Evolutionary conservation across 352 stramenopile genomes (phyloP).

Genomic region (Blastocystis hominis): DNA sequence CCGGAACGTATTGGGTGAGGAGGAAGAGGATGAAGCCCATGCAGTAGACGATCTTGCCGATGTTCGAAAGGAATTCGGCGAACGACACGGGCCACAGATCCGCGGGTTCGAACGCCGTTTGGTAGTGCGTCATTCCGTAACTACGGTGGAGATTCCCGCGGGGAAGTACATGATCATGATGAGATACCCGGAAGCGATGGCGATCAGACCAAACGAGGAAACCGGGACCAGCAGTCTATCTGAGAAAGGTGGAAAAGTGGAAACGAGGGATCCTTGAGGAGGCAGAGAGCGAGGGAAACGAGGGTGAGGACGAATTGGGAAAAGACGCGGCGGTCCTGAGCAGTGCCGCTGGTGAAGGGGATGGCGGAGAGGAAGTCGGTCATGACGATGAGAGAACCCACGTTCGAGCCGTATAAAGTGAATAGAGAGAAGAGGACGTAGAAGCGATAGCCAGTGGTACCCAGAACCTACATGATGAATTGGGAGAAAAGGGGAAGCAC

Average conservation of each 20-base stretch:
- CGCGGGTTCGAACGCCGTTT: neutral
- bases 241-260: neutral
- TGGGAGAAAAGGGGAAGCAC: neutral
- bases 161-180: conserved; percentile 1
- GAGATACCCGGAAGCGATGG: neutral
- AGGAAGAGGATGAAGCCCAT: conserved; percentile 55
- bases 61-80: neutral
- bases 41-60: conserved; percentile 29
- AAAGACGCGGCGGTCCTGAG: neutral
- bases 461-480: conserved; percentile 8
- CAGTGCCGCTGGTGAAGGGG: neutral
- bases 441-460: neutral
- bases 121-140: conserved; percentile 1
- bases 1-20: conserved; percentile 35
- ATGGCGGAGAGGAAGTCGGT: neutral
- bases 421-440: conserved; percentile 34
- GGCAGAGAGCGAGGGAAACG: neutral
- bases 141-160: neutral
- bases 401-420: conserved; percentile 30
- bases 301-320: conserved; percentile 16
- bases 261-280: conserved; percentile 36
- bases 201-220: conserved; percentile 18
- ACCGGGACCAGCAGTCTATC: conserved; percentile 7
- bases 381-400: conserved; percentile 21
- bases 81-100: conserved; percentile 33